A percentile compares a stretch with the other conserved stretches of the same genome.
These are phyloP conservation scores for Xerocomellus intermedius DNA, from an alignment of 768 basidiomycete species.

Conservation along the genomic window DNA sequence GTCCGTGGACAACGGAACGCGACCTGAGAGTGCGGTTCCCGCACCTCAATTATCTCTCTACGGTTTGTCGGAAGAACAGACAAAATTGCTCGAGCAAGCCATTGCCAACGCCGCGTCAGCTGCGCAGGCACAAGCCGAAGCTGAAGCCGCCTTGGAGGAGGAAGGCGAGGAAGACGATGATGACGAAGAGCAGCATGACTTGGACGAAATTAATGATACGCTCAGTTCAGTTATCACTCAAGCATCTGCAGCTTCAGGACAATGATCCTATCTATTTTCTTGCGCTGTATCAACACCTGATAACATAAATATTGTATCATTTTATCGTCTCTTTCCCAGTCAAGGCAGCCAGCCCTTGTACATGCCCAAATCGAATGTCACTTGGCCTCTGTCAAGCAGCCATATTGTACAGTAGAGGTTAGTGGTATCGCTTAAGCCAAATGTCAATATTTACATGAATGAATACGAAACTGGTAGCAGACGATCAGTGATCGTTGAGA, in stretches of 20 bases:
- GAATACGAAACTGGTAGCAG: slow-evolving; percentile 28
- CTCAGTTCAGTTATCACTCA: slow-evolving; percentile 12
- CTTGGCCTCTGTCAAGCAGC: slow-evolving; percentile 4
- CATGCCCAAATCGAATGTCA: slow-evolving; percentile 13
- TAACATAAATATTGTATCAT: slow-evolving; percentile 26
- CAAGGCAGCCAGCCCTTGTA: slow-evolving; percentile 11
- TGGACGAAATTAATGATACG: slow-evolving; percentile 16
- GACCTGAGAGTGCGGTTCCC: slow-evolving; percentile 4
- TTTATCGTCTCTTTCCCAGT: slow-evolving; percentile 8
- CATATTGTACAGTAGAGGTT: slow-evolving; percentile 27
- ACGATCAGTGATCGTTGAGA: slow-evolving; percentile 3
- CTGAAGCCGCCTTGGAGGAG: slow-evolving; percentile 73
- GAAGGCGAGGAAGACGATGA: slow-evolving; percentile 56
- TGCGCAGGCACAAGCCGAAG: slow-evolving; percentile 76
- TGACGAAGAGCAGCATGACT: slow-evolving; percentile 36
- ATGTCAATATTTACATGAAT: slow-evolving; percentile 32
- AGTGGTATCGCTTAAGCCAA: slow-evolving; percentile 21
- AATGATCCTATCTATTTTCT: slow-evolving; percentile 24
- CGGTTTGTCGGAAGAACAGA: slow-evolving; percentile 72
- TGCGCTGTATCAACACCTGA: slow-evolving; percentile 17
- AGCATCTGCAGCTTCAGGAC: slow-evolving; percentile 5
- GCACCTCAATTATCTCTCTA: slow-evolving; percentile 58
- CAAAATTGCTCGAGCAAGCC: slow-evolving; percentile 64
- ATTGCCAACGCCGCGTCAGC: slow-evolving; percentile 73
- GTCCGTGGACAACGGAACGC: slow-evolving; percentile 8